phyloP scores from a whole-genome alignment of 495 filamentous ascomycete species.

The Penicillium paxilli region DNA sequence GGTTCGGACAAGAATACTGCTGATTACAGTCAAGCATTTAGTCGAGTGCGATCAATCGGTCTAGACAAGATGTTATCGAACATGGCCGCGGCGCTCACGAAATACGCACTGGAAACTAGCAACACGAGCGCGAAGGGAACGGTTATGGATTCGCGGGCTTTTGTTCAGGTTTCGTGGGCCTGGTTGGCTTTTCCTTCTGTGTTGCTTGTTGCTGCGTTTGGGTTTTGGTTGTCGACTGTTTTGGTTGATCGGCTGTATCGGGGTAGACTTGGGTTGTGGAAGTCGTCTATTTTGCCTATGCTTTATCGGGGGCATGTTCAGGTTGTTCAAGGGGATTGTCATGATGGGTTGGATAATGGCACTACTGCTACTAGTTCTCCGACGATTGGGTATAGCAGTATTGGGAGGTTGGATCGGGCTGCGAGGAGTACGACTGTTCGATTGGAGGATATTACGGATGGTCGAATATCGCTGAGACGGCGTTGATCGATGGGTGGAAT shows the following conservation, averaged over 20 bases:
- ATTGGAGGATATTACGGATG: not conserved
- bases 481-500: too few species aligned
- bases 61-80: not conserved
- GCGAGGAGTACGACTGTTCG: not conserved
- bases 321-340: not conserved
- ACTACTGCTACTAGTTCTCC: too few species aligned
- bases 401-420: not conserved
- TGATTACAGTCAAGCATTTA: not conserved
- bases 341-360: too few species aligned
- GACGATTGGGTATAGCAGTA: not conserved
- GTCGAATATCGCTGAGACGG: not conserved
- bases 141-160: not conserved
- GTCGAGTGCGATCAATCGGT: not conserved
- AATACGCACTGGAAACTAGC: not conserved
- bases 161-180: constrained; percentile 17
- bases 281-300: constrained; percentile 10
- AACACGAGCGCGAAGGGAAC: not conserved
- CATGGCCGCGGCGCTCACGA: constrained; percentile 4
- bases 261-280: constrained; percentile 9
- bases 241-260: not conserved
- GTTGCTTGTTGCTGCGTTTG: constrained; percentile 11
- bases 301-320: constrained; percentile 4
- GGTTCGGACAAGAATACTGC: too few species aligned
- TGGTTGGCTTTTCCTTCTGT: constrained; percentile 21
- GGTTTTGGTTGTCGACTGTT: constrained; percentile 9